Base-by-base conservation (phyloP, 495 filamentous ascomycete genomes). In the Hapsidospora chrysogenum region DNA sequence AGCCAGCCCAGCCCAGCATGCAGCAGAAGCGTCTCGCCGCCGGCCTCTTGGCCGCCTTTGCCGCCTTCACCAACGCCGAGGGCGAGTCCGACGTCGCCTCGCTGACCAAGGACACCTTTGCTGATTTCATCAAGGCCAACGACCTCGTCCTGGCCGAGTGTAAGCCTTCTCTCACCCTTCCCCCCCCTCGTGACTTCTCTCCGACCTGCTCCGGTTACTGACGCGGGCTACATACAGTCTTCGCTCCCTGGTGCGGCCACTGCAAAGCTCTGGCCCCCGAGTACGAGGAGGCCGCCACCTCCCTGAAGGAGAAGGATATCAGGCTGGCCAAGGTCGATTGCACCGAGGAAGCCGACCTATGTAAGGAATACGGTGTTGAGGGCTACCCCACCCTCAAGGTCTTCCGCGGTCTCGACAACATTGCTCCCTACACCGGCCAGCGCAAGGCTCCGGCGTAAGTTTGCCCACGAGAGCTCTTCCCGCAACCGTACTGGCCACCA, bases 301-400 rank as follows among this genome's bases (percentile, higher is more conserved):
- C 78, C 29, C 63, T 99, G 44, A 99, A 96, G 68, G 78, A 80
- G 61, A 99, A 96, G 71, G 66, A 85, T 41, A 96, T 99, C 51
- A 70, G 74, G 41, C 55, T 99, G 31, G 85, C 70, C 47, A 96
- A 99, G 71, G 67, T 99, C 44, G 89, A 97, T 61, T 99, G 89
- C 66, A 96, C 89, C 48, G 85, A 74, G 45, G 83, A 99, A 65
- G 64, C 78, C 39, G 84, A 89, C 10, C 76, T 99, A 40, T 99
- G 89, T 69, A 73, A 83, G 57, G 59, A 69, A 41, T 84, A 79
- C 46, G 85, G 83, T 35, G 85, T 99, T 16, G 85, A 94, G 63
- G 89, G 89, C 33, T 99, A 96, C 64, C 89, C 89, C 17, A 99
- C 89, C 36, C 68, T 99, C 44, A 99, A 96, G 74, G 76, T 99